phyloP scores from a whole-genome alignment of 495 filamentous ascomycete species.

The Letharia lupina region DNA sequence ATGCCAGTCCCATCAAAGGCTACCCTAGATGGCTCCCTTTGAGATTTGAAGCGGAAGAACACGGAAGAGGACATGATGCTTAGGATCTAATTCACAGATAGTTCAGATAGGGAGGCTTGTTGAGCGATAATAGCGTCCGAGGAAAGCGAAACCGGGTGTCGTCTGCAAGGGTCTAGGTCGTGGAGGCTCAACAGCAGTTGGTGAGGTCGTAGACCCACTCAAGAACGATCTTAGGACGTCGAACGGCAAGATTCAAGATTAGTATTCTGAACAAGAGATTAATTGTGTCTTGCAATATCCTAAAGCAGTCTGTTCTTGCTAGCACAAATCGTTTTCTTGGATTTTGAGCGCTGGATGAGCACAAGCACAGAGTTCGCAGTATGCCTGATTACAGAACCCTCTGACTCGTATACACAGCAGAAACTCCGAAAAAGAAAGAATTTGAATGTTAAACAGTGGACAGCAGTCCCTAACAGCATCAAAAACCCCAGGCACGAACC shows the following conservation, averaged over 20 bases:
- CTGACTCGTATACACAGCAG: conserved; percentile 13
- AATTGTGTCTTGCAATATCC: conserved; percentile 16
- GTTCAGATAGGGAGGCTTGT: conserved; percentile 6
- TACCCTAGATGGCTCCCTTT: conserved; percentile 88
- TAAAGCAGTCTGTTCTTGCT: conserved; percentile 16
- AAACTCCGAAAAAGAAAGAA: conserved; percentile 2
- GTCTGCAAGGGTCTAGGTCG: not conserved
- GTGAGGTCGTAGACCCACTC: conserved; percentile 29
- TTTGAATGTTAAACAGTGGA: not conserved
- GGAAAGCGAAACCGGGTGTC: not conserved
- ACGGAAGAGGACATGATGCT: conserved; percentile 83
- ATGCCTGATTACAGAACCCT: conserved; percentile 17
- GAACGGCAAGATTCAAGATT: conserved; percentile 10
- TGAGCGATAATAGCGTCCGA: not conserved
- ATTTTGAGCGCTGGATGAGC: conserved; percentile 15
- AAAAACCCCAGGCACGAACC: conserved; percentile 11
- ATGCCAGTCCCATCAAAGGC: conserved; percentile 98
- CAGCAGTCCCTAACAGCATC: conserved; percentile 4
- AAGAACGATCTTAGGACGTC: conserved; percentile 23
- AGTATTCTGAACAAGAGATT: conserved; percentile 16
- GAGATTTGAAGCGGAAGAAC: conserved; percentile 99
- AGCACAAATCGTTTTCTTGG: conserved; percentile 15
- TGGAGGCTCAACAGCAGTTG: not conserved
- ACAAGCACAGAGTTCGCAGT: conserved; percentile 14
- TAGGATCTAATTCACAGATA: conserved; percentile 12